A percentile compares a stretch with the other conserved stretches of the same genome.
Conservation (phyloP, 257 asterid species). For the Osmanthus fragrans region DNA sequence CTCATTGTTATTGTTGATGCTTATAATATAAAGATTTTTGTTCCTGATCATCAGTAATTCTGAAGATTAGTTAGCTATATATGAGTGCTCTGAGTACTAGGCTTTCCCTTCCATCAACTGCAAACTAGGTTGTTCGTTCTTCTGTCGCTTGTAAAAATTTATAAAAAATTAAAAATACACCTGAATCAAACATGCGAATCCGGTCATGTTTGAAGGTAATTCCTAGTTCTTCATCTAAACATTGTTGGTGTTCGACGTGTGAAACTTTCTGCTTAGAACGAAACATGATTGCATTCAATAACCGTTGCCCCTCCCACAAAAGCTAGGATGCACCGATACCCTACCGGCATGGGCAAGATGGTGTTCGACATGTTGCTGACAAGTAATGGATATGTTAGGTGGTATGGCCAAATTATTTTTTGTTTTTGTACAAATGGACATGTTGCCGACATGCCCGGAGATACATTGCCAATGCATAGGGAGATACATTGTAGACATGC, state of each 20-base stretch:
- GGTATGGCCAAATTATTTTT: not conserved
- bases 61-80: not conserved
- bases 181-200: not conserved
- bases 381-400: not conserved
- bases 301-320: not conserved
- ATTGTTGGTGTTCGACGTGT: too few species aligned
- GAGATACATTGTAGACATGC: not conserved
- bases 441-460: not conserved
- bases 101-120: not conserved
- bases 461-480: not conserved
- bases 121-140: not conserved
- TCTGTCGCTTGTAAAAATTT: too few species aligned
- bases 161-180: not conserved
- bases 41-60: not conserved
- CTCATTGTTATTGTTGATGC: not conserved
- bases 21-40: not conserved
- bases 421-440: not conserved
- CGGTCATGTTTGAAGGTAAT: not conserved
- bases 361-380: not conserved
- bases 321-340: not conserved
- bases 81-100: not conserved
- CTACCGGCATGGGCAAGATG: not conserved
- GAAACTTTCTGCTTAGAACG: not conserved
- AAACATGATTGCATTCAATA: not conserved
- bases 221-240: not conserved